A percentile compares a stretch with the other conserved stretches of the same genome.
phyloP scores from a whole-genome alignment of 78 protist genomes.

The Pigoraptor vietnamica region DNA sequence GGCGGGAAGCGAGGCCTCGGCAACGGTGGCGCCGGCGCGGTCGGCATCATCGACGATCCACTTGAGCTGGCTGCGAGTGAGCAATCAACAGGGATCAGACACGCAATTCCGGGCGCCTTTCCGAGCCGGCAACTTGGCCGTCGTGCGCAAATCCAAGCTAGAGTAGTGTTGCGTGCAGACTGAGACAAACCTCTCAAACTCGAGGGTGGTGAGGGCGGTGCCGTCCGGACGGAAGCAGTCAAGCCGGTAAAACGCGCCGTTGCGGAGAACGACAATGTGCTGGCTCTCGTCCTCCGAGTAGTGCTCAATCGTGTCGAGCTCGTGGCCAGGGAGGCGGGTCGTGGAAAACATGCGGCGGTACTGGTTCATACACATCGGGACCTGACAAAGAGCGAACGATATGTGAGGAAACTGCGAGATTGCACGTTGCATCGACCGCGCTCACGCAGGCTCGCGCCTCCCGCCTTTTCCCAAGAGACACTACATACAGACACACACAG shows the following conservation, averaged over 20 bases:
- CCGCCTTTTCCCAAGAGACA: no score
- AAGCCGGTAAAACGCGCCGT: background rate
- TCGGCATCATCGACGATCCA: background rate
- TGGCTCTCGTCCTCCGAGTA: background rate
- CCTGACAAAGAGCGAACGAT: no score
- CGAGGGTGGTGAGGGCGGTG: background rate
- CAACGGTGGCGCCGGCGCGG: background rate
- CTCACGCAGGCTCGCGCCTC: no score
- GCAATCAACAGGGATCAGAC: no score
- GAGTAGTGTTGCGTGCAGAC: no score
- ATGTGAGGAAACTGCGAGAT: no score
- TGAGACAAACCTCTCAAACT: no score
- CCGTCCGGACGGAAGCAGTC: background rate
- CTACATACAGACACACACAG: no score
- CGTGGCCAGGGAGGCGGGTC: slow-evolving; percentile 43
- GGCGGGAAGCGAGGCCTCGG: slow-evolving; percentile 8
- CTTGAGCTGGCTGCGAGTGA: background rate
- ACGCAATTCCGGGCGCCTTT: no score
- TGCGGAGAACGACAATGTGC: slow-evolving; percentile 1
- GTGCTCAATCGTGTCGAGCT: slow-evolving; percentile 22
- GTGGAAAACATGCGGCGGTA: slow-evolving; percentile 39
- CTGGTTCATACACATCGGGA: slow-evolving; percentile 70
- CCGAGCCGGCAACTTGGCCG: no score
- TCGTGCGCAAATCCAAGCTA: no score
- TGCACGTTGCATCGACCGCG: no score